Conservation (phyloP, 2,329 filamentous ascomycete genomes). For the Colletotrichum sp. region DNA sequence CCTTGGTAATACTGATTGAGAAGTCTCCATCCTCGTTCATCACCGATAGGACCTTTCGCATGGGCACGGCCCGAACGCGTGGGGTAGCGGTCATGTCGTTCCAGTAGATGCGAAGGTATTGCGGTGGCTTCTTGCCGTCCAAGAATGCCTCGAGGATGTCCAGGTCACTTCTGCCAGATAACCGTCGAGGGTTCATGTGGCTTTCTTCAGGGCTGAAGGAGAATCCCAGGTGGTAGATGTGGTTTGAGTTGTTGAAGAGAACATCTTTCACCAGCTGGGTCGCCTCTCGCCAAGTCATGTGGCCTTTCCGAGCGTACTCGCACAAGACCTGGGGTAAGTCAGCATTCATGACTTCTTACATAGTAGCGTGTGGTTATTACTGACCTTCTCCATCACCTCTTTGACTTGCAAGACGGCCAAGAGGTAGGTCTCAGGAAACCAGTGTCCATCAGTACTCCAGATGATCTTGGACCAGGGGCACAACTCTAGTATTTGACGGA, state of each 20-base stretch:
- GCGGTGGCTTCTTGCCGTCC: constrained; percentile 52
- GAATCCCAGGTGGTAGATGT: constrained; percentile 70
- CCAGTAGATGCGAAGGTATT: constrained; percentile 79
- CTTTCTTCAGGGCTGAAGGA: constrained; percentile 35
- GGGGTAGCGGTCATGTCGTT: constrained; percentile 77
- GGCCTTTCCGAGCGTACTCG: constrained; percentile 69
- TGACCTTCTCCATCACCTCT: constrained; percentile 70
- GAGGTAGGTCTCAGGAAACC: constrained; percentile 79
- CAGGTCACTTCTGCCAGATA: constrained; percentile 32
- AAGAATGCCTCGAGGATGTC: constrained; percentile 48
- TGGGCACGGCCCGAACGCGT: constrained; percentile 71
- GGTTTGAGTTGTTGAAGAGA: constrained; percentile 78
- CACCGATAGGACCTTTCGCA: constrained; percentile 57
- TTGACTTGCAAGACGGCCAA: constrained; percentile 76
- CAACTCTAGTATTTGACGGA: constrained; percentile 77
- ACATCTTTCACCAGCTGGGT: constrained; percentile 69
- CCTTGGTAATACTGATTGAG: constrained; percentile 67
- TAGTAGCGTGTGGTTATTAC: rapidly evolving
- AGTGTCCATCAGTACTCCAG: constrained; percentile 83
- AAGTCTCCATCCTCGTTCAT: constrained; percentile 48
- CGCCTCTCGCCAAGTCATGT: constrained; percentile 66
- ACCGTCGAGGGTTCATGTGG: constrained; percentile 2
- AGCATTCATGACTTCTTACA: background rate
- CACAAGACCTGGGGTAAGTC: constrained; percentile 59
- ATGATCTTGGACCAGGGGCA: constrained; percentile 77